Base-by-base conservation (phyloP, 1,284 basidiomycete genomes). In the Cystobasidium sp. region DNA sequence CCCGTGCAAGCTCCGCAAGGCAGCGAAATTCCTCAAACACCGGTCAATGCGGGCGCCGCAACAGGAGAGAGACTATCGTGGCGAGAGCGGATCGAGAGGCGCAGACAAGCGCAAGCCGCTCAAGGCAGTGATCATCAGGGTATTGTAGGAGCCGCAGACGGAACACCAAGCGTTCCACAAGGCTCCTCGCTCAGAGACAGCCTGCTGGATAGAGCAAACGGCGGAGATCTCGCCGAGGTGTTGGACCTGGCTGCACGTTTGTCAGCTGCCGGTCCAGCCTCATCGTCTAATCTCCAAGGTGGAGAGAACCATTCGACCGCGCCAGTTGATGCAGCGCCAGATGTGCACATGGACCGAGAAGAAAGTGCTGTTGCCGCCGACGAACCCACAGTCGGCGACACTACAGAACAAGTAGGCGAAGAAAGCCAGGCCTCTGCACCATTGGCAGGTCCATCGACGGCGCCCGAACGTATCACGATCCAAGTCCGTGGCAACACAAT, bases 401-500 rank as follows among this genome's bases (percentile, higher is more conserved):
- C n/a, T 16, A 41, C 6, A 16, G 59, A n/a, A 16, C 6, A 51
- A 14, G 6, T 16, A 1, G 5, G 52, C 22, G 22, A 16, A 41
- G 22, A 58, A 24, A 46, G 52, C 12, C 52, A 47, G 20, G 47
- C 51, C 31, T 31, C 31, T 4, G 55, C 46, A 18, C 64, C 31
- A 31, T 31, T 31, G 44, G 51, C 51, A 51, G 51, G 55, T 20
- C 24, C 51, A 14, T 64, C 49, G 46, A 51, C n/a, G 8, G 20
- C 64, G 24, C 62, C 74, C 62, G 76, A 74, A 10, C 86, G 94
- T 51, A 86, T 95, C 14, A 92, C 91, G 1, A 91, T 98, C 80
- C 87, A 87, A 82, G 92, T 99, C 74, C 91, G 95, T 81, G 97
- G 96, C 62, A 91, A 88, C 76, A 87, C 90, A n/a, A 92, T 99